Base-by-base conservation (phyloP, 345 rosid species). In the Trapa bicornis region DNA sequence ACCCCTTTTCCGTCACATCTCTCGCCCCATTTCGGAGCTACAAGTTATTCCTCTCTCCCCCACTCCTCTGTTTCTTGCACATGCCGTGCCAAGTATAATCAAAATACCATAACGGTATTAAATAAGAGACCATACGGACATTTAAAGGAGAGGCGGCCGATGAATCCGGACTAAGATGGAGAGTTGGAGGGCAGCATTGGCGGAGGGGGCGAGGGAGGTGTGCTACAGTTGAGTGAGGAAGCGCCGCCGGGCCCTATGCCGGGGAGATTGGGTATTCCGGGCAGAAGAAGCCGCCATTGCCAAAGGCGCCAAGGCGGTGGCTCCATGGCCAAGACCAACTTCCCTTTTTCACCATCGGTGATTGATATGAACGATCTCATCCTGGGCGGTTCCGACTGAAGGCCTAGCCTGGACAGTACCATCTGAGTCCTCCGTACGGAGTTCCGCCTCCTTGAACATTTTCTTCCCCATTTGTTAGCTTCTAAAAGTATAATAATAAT, bases 161-260 rank as follows among this genome's bases (percentile, higher is more conserved):
- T 22, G 29, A 22, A 22, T 22, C 87, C 94, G 83, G 89, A 65
- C 84, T 87, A 56, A 71, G 17, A 85, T 70, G 36, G 81, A 75
- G 70, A 33, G 1, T n/a, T 0, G 73, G 61, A 71, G 79, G 29
- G 73, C 47, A 53, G 39, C 32, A 39, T 39, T 61, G 66, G 42
- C 65, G 77, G 72, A 2, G 66, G 6, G 6, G 2, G 53, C 3
- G 6, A 78, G 77, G 77, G 88, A 81, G 69, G 78, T 60, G 77
- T 91, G 76, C 77, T 88, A 78, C 71, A 76, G 96, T 71, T 93
- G 97, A 6, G 97, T 91, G n/a, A 83, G 97, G 60, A 88, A 80
- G 93, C 78, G 71, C 96, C 91, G 15, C 87, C 93, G 96, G 97
- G 97, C 0, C 78, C 93, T 91, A 86, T 80, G 91, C 93, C 0